Conservation (phyloP, 2,329 filamentous ascomycete species). For the Cercospora sp. region DNA sequence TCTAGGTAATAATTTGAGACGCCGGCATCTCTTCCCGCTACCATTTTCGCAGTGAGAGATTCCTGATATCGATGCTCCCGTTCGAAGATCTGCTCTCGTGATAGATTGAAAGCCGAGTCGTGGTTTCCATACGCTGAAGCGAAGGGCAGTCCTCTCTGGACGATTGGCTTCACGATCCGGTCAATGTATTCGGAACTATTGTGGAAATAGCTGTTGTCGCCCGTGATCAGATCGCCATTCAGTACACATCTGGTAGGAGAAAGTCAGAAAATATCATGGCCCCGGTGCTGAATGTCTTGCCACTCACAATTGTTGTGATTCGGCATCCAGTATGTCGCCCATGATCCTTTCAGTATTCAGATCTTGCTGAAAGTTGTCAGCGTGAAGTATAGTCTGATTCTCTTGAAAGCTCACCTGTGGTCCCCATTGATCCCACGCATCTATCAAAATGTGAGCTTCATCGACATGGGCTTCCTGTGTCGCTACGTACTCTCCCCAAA, state of each 20-base stretch:
- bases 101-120: constrained; percentile 62
- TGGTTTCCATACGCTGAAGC: constrained; percentile 73
- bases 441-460: constrained; percentile 42
- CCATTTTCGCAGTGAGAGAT: constrained; percentile 48
- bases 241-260: neutral
- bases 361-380: constrained; percentile 49
- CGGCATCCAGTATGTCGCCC: constrained; percentile 57
- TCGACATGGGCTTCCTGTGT: constrained; percentile 26
- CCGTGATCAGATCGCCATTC: constrained; percentile 66
- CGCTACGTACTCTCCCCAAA: constrained; percentile 60
- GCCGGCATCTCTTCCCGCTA: constrained; percentile 43
- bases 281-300: too few relatives aligned
- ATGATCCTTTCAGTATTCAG: constrained; percentile 59
- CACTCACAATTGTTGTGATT: constrained; percentile 62
- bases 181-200: constrained; percentile 63
- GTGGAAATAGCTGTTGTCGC: constrained; percentile 59
- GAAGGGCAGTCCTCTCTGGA: constrained; percentile 59
- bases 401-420: constrained; percentile 3
- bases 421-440: constrained; percentile 43
- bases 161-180: constrained; percentile 59
- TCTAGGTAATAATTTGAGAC: constrained; percentile 59
- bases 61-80: constrained; percentile 43
- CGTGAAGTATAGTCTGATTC: too few relatives aligned
- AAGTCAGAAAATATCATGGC: neutral
- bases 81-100: constrained; percentile 46